phyloP scores from a whole-genome alignment of 2,329 filamentous ascomycete species.

The Curvularia hawaiiensis region DNA sequence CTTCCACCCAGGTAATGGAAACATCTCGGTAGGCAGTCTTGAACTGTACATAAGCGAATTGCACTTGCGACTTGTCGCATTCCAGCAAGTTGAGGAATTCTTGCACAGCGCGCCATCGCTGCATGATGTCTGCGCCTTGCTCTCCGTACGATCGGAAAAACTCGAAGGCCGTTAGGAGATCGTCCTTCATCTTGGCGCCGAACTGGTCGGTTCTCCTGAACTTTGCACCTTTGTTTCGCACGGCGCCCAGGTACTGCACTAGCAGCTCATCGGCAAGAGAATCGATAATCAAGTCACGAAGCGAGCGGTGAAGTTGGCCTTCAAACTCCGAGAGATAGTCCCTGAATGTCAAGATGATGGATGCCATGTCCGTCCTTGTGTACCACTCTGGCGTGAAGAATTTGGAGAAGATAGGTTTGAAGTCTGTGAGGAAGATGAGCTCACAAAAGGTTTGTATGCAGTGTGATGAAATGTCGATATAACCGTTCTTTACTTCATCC shows the following conservation, averaged over 20 bases:
- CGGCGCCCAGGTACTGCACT: slow-evolving; percentile 78
- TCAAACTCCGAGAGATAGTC: slow-evolving; percentile 93
- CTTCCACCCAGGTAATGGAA: slow-evolving; percentile 94
- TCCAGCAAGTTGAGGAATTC: slow-evolving; percentile 79
- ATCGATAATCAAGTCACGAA: slow-evolving; percentile 90
- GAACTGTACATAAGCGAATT: slow-evolving; percentile 80
- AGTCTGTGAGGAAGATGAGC: slow-evolving; percentile 90
- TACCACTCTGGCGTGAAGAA: slow-evolving; percentile 97
- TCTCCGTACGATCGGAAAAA: slow-evolving; percentile 71
- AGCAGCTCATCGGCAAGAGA: slow-evolving; percentile 92
- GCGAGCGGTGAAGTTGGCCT: slow-evolving; percentile 79
- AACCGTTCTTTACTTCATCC: slow-evolving; percentile 79
- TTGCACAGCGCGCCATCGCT: slow-evolving; percentile 91
- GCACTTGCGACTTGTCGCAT: slow-evolving; percentile 73
- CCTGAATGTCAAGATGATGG: slow-evolving; percentile 92
- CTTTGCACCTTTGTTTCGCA: slow-evolving; percentile 88
- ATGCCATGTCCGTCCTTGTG: slow-evolving; percentile 80
- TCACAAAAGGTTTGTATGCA: slow-evolving; percentile 86
- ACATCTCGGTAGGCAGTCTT: slow-evolving; percentile 92
- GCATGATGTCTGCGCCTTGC: slow-evolving; percentile 71
- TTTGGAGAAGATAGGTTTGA: slow-evolving; percentile 78
- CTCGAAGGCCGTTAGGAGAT: slow-evolving; percentile 86
- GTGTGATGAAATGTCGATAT: slow-evolving; percentile 93
- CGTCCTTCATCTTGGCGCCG: slow-evolving; percentile 91
- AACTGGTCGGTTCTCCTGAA: slow-evolving; percentile 88